Percentiles rank a stretch among this genome's conserved stretches.
These are phyloP conservation scores for Elsinoe perseae DNA, from an alignment of 2,329 filamentous ascomycete species.

Conservation along the genomic window DNA sequence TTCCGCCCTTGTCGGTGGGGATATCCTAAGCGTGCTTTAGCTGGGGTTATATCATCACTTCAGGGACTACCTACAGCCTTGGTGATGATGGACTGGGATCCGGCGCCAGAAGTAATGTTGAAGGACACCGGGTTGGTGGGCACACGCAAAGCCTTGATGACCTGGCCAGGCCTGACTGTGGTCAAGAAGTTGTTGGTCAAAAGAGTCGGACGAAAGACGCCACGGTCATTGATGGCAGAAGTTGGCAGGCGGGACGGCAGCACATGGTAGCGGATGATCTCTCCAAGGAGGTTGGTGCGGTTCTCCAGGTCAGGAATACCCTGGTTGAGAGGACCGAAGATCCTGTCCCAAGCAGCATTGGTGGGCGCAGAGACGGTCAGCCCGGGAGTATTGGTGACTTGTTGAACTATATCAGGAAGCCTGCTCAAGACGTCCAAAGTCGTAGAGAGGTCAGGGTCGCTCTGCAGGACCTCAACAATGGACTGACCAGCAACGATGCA, in stretches of 20 bases:
- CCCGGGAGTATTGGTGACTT: not conserved
- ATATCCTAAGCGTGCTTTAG: not conserved
- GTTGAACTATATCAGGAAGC: not conserved
- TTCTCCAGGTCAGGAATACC: constrained; percentile 3
- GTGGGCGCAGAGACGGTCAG: not conserved
- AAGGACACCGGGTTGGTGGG: not conserved
- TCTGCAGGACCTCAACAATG: not conserved
- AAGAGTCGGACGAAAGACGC: constrained; percentile 1
- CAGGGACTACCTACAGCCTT: not conserved
- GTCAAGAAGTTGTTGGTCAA: constrained; percentile 1
- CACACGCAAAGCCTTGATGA: constrained; percentile 1
- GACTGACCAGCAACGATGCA: not conserved
- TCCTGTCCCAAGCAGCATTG: not conserved
- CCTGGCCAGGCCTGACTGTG: not conserved
- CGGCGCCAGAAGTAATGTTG: not conserved
- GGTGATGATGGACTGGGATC: constrained; percentile 3
- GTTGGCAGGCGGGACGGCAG: not conserved
- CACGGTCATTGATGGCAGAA: not conserved
- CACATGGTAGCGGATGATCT: constrained; percentile 4
- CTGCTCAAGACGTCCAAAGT: not conserved
- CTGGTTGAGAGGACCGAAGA: constrained; percentile 1
- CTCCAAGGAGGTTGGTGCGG: constrained; percentile 7
- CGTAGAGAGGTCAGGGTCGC: not conserved
- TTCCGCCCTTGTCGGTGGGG: not conserved
- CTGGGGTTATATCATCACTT: not conserved